Evolutionary conservation across 1,139 yeast genomes (phyloP).

Genomic region (Zygoascus sp.): DNA sequence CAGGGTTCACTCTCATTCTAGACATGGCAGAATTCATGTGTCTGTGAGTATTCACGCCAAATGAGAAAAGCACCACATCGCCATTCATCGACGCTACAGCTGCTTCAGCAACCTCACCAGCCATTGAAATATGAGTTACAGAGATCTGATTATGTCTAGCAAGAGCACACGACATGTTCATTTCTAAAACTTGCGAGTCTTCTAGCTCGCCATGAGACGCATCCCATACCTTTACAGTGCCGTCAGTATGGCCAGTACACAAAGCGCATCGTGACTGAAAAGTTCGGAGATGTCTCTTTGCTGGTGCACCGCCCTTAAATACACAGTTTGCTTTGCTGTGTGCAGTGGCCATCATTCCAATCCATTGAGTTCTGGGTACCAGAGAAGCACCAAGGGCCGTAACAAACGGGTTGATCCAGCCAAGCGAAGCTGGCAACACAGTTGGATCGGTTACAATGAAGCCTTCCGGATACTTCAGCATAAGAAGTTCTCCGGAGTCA

Average conservation of each 20-base stretch:
- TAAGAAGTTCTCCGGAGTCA: conserved; percentile 54
- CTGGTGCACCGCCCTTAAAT: conserved; percentile 77
- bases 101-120: conserved; percentile 72
- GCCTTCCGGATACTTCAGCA: conserved; percentile 55
- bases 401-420: conserved; percentile 75
- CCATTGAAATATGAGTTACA: conserved; percentile 61
- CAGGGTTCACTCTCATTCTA: conserved; percentile 15
- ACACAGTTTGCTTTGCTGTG: conserved; percentile 36
- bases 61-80: conserved; percentile 70
- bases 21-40: conserved; percentile 14
- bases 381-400: conserved; percentile 50
- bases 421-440: conserved; percentile 70
- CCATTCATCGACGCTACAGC: conserved; percentile 67
- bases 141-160: conserved; percentile 42
- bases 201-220: conserved; percentile 69
- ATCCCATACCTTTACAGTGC: conserved; percentile 75
- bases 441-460: conserved; percentile 51
- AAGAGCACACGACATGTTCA: conserved; percentile 47
- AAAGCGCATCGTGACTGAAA: conserved; percentile 60
- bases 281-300: conserved; percentile 49
- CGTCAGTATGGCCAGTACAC: conserved; percentile 79
- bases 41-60: conserved; percentile 48
- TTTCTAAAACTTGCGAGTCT: conserved; percentile 56
- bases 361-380: conserved; percentile 66
- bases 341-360: conserved; percentile 57